Evolutionary conservation across 306 rosid genomes (phyloP).

Genomic region (Potentilla sterilis): DNA sequence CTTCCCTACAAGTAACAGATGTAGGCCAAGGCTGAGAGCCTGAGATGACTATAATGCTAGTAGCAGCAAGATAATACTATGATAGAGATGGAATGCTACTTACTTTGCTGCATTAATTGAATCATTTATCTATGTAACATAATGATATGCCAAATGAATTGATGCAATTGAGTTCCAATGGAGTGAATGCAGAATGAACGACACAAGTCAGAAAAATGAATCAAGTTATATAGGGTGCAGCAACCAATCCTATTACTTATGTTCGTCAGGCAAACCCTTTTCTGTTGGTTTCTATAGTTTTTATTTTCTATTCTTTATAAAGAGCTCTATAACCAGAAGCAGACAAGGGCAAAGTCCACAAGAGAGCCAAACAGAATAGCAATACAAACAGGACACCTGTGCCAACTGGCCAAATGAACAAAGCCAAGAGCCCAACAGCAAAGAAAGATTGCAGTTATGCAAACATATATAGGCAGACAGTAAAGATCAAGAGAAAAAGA

Average conservation of each 20-base stretch:
- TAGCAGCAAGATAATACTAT: neutral
- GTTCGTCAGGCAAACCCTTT: neutral
- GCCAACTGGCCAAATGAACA: too few species aligned
- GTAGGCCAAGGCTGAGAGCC: neutral
- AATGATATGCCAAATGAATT: neutral
- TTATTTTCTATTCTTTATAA: neutral
- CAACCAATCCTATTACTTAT: neutral
- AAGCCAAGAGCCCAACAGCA: neutral
- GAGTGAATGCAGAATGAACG: neutral
- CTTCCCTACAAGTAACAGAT: neutral
- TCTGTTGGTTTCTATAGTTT: neutral
- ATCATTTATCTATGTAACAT: neutral
- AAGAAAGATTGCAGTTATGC: neutral
- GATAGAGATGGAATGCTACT: slow-evolving; percentile 1
- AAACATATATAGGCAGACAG: neutral
- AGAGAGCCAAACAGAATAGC: neutral
- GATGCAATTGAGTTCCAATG: neutral
- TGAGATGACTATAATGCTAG: neutral
- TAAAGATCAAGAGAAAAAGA: neutral
- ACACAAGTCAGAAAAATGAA: neutral
- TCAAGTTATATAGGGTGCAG: neutral
- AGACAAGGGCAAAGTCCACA: neutral
- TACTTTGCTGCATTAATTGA: neutral
- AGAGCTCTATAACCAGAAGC: neutral
- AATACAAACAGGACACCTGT: neutral